Percentiles rank a stretch among this genome's conserved stretches.
Conservation (phyloP, 495 filamentous ascomycete species). For the Xylaria telfairii region DNA sequence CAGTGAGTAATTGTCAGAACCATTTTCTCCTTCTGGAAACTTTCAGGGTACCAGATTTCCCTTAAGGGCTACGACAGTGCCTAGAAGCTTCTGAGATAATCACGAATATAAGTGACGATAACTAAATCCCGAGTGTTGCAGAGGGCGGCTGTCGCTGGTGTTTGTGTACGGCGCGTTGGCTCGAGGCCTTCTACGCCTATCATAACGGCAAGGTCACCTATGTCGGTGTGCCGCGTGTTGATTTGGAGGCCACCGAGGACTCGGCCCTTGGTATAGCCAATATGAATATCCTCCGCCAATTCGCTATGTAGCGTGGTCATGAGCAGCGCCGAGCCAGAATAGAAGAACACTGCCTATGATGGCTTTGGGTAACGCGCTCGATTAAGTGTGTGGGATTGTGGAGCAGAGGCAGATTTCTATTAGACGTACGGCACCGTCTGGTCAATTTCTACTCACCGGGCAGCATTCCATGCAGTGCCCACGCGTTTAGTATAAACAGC, state of each 20-base stretch:
- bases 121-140: not conserved
- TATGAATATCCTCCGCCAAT: conserved; percentile 52
- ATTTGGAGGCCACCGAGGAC: conserved; percentile 56
- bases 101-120: not conserved
- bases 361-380: not conserved
- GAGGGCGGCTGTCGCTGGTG: conserved; percentile 65
- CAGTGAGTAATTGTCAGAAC: conserved; percentile 20
- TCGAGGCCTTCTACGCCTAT: conserved; percentile 55
- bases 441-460: not conserved
- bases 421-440: not conserved
- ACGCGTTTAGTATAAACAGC: not conserved
- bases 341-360: no score
- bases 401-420: not conserved
- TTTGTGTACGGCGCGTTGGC: conserved; percentile 59
- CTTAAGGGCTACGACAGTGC: not conserved
- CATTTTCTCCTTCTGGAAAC: not conserved
- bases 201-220: conserved; percentile 38
- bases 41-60: not conserved
- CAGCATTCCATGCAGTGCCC: not conserved
- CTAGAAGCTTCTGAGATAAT: no score
- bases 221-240: conserved; percentile 46
- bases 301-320: conserved; percentile 36
- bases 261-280: conserved; percentile 52
- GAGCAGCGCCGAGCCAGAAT: conserved; percentile 39
- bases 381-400: not conserved